Percentiles rank a stretch among this genome's conserved stretches.
Evolutionary conservation across 23 red algal genomes (phyloP).

Genomic region (Chondrus crispus): DNA sequence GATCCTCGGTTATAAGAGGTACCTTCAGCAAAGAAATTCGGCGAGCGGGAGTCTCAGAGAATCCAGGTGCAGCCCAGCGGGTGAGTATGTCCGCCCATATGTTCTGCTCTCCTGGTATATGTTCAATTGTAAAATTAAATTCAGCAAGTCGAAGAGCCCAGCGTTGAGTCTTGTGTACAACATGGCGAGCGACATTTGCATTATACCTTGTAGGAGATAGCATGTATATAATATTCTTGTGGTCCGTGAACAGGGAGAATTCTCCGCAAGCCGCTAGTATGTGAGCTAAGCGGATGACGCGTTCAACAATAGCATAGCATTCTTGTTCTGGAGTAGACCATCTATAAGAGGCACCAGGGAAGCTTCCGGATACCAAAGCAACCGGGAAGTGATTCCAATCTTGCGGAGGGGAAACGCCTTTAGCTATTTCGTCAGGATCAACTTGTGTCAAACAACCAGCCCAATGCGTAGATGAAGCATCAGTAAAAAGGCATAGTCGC

Average conservation of each 20-base stretch:
- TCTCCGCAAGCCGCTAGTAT: background rate
- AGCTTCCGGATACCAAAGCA: conserved; percentile 24
- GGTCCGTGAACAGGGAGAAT: conserved; percentile 17
- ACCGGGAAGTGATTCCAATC: conserved; percentile 12
- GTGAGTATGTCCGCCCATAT: background rate
- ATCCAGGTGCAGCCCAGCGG: background rate
- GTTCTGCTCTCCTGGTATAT: background rate
- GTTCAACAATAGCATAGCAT: background rate
- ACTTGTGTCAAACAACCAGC: conserved; percentile 35
- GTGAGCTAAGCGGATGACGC: background rate
- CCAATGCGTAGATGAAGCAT: conserved; percentile 2
- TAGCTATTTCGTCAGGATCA: background rate
- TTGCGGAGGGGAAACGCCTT: background rate
- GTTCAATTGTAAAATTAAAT: conserved; percentile 9
- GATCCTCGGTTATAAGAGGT: background rate
- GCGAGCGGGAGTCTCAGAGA: background rate
- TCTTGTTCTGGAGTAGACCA: background rate
- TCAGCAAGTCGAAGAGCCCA: conserved; percentile 9
- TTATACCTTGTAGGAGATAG: background rate
- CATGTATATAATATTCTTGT: conserved; percentile 13
- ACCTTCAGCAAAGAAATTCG: background rate
- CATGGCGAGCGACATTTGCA: background rate
- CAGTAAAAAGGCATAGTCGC: conserved; percentile 10
- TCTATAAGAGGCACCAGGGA: conserved; percentile 4
- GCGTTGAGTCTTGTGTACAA: background rate